A percentile compares a stretch with the other conserved stretches of the same genome.
phyloP scores from a whole-genome alignment of 2,329 filamentous ascomycete genomes.

The Fusarium sp. region DNA sequence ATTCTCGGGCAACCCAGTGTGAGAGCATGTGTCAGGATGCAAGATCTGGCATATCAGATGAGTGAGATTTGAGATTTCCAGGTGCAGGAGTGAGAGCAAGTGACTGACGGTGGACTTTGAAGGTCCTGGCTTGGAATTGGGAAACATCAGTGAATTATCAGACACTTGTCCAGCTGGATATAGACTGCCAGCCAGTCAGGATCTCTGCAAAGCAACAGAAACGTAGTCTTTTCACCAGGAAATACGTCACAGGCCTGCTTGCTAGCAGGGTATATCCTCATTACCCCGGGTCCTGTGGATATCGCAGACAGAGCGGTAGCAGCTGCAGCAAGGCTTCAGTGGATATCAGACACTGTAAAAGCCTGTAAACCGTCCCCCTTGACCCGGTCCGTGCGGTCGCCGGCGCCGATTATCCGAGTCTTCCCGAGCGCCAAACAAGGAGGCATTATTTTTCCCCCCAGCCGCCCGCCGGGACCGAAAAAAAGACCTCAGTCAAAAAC shows the following conservation, averaged over 20 bases:
- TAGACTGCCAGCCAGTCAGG: conserved; percentile 11
- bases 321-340: conserved; percentile 9
- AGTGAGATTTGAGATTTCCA: conserved; percentile 7
- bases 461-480: conserved; percentile 28
- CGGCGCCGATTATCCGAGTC: conserved; percentile 49
- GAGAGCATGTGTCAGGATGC: conserved; percentile 5
- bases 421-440: conserved; percentile 42
- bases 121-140: neutral
- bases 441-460: conserved; percentile 41
- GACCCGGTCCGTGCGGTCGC: conserved; percentile 44
- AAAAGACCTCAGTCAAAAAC: conserved; percentile 45
- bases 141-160: conserved; percentile 28
- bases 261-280: conserved; percentile 28
- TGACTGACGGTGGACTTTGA: conserved; percentile 26
- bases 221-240: conserved; percentile 4
- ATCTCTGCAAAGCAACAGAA: conserved; percentile 10
- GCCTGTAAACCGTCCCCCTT: conserved; percentile 31
- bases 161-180: neutral
- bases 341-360: conserved; percentile 20
- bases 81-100: conserved; percentile 10
- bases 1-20: conserved; percentile 33
- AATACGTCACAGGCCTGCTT: conserved; percentile 31
- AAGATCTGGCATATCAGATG: conserved; percentile 25
- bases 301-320: conserved; percentile 12
- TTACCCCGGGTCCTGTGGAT: conserved; percentile 29